Evolutionary conservation across 2,329 filamentous ascomycete genomes (phyloP).

Genomic region (Alternaria metachromatica): DNA sequence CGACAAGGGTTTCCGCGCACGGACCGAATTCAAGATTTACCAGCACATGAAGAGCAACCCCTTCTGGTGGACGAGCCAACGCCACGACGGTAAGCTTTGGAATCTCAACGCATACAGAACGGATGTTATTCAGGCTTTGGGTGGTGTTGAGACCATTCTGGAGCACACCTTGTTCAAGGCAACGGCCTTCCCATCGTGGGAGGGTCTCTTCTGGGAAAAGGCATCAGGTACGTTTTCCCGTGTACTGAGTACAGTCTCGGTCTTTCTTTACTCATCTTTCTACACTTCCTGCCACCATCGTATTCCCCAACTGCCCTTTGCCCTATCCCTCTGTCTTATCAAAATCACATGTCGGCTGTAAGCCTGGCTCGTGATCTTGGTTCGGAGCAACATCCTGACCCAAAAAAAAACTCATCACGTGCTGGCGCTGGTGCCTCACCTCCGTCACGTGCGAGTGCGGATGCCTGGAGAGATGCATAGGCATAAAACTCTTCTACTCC

Average conservation of each 20-base stretch:
- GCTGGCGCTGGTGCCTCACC: not conserved
- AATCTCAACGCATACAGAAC: slow-evolving; percentile 95
- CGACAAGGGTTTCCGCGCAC: slow-evolving; percentile 95
- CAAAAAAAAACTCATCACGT: too few species aligned
- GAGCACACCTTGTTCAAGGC: slow-evolving; percentile 98
- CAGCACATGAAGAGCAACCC: slow-evolving; percentile 99
- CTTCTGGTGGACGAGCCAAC: slow-evolving; percentile 98
- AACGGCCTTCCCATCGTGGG: slow-evolving; percentile 96
- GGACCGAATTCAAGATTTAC: slow-evolving; percentile 97
- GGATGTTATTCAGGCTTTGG: slow-evolving; percentile 94
- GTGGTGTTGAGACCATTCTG: slow-evolving; percentile 96
- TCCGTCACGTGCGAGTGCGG: not conserved
- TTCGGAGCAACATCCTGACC: not conserved
- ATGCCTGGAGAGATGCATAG: not conserved
- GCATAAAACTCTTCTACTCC: not conserved
- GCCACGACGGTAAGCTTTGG: slow-evolving; percentile 97
- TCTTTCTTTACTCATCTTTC: not conserved
- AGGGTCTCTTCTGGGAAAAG: slow-evolving; percentile 90
- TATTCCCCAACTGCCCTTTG: not conserved
- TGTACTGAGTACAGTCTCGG: not conserved
- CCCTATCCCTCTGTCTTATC: not conserved
- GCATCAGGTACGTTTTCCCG: slow-evolving; percentile 51
- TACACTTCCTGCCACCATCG: not conserved
- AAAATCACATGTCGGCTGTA: not conserved
- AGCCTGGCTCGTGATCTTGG: not conserved